Evolutionary conservation across 306 rosid species (phyloP).

Genomic region (Amphicarpaea edgeworthii): DNA sequence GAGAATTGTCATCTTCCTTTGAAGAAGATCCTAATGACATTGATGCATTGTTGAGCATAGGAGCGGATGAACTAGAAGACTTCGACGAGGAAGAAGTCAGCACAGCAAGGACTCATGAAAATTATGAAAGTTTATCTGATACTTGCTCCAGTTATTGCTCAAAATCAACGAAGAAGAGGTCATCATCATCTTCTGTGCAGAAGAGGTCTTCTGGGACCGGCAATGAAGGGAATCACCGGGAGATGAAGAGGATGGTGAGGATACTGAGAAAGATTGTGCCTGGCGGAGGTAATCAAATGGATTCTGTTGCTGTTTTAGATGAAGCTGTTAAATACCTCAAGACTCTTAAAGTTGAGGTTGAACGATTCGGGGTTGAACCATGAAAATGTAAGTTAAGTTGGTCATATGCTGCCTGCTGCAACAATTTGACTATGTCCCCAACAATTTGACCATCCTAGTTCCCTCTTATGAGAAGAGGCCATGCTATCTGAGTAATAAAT

Average conservation of each 20-base stretch:
- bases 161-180: constrained; percentile 63
- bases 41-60: constrained; percentile 91
- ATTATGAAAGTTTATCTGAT: constrained; percentile 62
- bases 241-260: constrained; percentile 86
- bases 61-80: constrained; percentile 70
- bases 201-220: constrained; percentile 54
- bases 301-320: constrained; percentile 70
- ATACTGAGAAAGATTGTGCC: constrained; percentile 81
- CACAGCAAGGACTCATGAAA: constrained; percentile 81
- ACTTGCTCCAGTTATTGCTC: constrained; percentile 72
- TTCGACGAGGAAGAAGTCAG: constrained; percentile 84
- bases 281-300: constrained; percentile 82
- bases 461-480: constrained; percentile 34
- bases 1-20: constrained; percentile 65
- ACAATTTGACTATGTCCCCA: constrained; percentile 3
- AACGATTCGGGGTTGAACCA: constrained; percentile 66
- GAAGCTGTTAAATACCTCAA: constrained; percentile 93
- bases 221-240: constrained; percentile 63
- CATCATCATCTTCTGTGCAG: constrained; percentile 51
- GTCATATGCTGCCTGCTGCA: constrained; percentile 24
- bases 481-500: constrained; percentile 45
- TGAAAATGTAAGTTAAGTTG: constrained; percentile 48
- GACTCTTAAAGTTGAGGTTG: constrained; percentile 91
- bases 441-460: constrained; percentile 15
- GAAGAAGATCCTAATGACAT: constrained; percentile 84